Conservation (phyloP, 192 early-diverging fungal species). For the Coemansia sp. region DNA sequence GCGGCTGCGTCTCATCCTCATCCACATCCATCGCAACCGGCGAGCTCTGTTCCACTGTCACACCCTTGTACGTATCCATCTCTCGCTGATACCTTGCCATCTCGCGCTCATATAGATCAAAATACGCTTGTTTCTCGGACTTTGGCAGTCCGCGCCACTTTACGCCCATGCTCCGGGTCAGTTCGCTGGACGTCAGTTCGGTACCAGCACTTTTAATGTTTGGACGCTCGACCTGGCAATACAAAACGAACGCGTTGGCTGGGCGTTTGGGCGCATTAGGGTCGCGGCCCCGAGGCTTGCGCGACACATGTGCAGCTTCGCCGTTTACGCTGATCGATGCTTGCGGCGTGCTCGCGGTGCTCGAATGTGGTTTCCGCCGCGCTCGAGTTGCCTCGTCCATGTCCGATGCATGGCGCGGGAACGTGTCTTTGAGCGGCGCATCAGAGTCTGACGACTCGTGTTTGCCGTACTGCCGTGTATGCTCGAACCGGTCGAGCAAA, state of each 20-base stretch:
- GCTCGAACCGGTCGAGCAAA: slow-evolving; percentile 46
- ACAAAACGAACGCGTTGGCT: slow-evolving; percentile 53
- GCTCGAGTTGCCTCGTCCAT: slow-evolving; percentile 11
- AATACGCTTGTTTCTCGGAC: slow-evolving; percentile 47
- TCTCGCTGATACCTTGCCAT: slow-evolving; percentile 50
- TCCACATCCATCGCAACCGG: slow-evolving; percentile 24
- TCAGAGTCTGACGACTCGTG: slow-evolving; percentile 42
- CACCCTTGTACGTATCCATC: slow-evolving; percentile 41
- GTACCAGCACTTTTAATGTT: slow-evolving; percentile 39
- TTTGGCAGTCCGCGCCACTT: slow-evolving; percentile 49
- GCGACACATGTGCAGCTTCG: slow-evolving; percentile 3
- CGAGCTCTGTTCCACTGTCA: slow-evolving; percentile 1
- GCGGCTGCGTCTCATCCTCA: slow-evolving; percentile 13
- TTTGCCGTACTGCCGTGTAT: slow-evolving; percentile 25
- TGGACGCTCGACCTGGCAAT: slow-evolving; percentile 51
- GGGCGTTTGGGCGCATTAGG: slow-evolving; percentile 52
- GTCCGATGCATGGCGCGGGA: slow-evolving; percentile 34
- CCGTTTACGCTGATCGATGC: slow-evolving; percentile 12
- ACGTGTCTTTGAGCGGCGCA: slow-evolving; percentile 43
- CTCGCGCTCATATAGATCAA: slow-evolving; percentile 46
- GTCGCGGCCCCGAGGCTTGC: slow-evolving; percentile 42
- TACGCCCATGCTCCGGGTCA: slow-evolving; percentile 49
- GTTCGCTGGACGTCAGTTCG: slow-evolving; percentile 41
- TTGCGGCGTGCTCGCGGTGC: slow-evolving; percentile 33
- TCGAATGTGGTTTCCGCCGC: slow-evolving; percentile 17